These are phyloP conservation scores for Leccinellum albellum DNA, from an alignment of 768 basidiomycete species.

Conservation along the genomic window DNA sequence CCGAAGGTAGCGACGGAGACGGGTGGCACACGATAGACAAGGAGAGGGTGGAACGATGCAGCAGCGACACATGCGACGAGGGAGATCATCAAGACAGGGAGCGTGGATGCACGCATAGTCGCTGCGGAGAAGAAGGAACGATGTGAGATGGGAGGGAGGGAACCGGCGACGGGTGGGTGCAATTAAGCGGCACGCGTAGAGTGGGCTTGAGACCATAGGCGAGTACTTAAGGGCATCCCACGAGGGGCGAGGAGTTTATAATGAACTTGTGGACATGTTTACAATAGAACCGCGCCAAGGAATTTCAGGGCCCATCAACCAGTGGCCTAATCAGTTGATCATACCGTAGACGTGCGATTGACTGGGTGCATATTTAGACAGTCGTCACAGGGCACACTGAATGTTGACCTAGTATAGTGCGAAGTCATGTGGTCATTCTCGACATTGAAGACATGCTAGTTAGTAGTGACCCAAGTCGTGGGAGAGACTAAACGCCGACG, in stretches of 20 bases:
- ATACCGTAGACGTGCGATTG: not conserved
- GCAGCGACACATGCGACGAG: slow-evolving; percentile 1
- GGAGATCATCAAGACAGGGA: slow-evolving; percentile 1
- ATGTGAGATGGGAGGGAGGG: slow-evolving; percentile 1
- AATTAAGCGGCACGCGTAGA: not conserved
- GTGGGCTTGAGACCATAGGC: not conserved
- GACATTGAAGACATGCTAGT: not conserved
- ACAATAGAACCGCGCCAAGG: not conserved
- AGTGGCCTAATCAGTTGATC: not conserved
- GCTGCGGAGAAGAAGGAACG: not conserved
- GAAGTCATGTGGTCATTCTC: not conserved
- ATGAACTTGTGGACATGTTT: not conserved
- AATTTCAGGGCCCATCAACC: not conserved
- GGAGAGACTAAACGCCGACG: not conserved
- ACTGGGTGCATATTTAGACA: not conserved
- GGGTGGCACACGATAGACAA: not conserved
- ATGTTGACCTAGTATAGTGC: not conserved
- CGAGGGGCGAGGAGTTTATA: not conserved
- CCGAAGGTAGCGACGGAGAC: slow-evolving; percentile 1
- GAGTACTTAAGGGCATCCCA: not conserved
- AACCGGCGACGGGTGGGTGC: not conserved
- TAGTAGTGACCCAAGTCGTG: not conserved
- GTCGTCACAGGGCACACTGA: not conserved
- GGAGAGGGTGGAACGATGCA: slow-evolving; percentile 2
- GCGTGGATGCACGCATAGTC: slow-evolving; percentile 13